phyloP scores from a whole-genome alignment of 1,284 basidiomycete genomes.

The Anthracocystis panici-leucophaei region DNA sequence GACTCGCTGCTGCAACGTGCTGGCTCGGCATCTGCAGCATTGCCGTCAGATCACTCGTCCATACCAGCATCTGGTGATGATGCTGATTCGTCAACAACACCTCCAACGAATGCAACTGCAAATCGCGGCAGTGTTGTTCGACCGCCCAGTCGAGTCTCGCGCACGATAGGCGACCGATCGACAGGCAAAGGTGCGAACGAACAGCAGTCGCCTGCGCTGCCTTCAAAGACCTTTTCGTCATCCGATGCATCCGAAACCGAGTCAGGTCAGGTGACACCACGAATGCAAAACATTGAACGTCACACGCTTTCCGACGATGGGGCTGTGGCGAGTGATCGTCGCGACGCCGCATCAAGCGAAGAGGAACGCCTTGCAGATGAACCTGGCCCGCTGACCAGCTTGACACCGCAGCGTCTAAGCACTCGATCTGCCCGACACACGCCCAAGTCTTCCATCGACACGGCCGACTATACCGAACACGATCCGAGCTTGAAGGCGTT shows the following conservation, averaged over 20 bases:
- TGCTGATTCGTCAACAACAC: constrained; percentile 16
- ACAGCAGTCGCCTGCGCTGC: constrained; percentile 23
- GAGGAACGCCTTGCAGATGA: constrained; percentile 23
- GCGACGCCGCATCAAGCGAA: constrained; percentile 15
- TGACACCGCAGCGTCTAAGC: constrained; percentile 43
- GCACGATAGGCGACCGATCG: constrained; percentile 30
- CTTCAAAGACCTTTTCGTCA: constrained; percentile 20
- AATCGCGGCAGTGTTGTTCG: constrained; percentile 22
- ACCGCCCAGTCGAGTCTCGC: constrained; percentile 33
- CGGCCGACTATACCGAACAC: constrained; percentile 75
- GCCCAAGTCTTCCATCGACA: constrained; percentile 41
- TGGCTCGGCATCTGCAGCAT: constrained; percentile 31
- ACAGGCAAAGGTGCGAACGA: constrained; percentile 16
- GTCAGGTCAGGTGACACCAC: constrained; percentile 35
- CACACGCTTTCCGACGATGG: constrained; percentile 45
- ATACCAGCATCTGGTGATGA: constrained; percentile 6
- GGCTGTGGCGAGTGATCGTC: not conserved
- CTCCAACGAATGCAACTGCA: constrained; percentile 6
- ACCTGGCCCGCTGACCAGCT: constrained; percentile 24
- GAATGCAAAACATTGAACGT: constrained; percentile 29
- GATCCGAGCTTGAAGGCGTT: constrained; percentile 88
- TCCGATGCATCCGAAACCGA: constrained; percentile 27
- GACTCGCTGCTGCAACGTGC: constrained; percentile 45
- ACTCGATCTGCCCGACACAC: constrained; percentile 35
- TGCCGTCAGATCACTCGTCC: constrained; percentile 17